Base-by-base conservation (phyloP, 2,329 filamentous ascomycete genomes). In the Cytospora piceae region DNA sequence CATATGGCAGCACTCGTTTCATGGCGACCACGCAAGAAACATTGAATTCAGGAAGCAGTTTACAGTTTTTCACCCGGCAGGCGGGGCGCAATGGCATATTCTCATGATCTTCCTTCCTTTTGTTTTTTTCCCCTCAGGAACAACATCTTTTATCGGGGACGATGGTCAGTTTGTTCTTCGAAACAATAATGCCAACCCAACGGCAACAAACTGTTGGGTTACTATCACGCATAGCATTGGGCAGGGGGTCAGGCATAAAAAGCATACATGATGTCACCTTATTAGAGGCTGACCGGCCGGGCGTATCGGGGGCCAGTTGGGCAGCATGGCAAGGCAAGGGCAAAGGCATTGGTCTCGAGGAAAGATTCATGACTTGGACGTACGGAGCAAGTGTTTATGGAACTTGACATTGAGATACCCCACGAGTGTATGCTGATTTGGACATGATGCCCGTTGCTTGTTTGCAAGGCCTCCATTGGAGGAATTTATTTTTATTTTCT, bases 321-420 rank as follows among this genome's bases (percentile, higher is more conserved):
- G n/a, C 27, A 29, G 27, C 27, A 29, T 29, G 27, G 49, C 61
- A 57, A 20, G 32, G 54, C 46, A 24, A 22, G 4, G 46, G 42
- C 42, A 20, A 24, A 49, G 6, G 46, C n/a, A 24, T 49, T 14
- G 46, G 12, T 49, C n/a, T 24, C 46, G 20, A 49, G n/a, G 6
- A 12, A n/a, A 24, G 22, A 20, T 11, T 49, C 11, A 49, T 12
- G 22, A 49, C 11, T n/a, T 3, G n/a, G n/a, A 49, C 22, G 46
- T 49, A 22, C 11, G 46, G 46, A 49, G 46, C 46, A 37, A 57
- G 61, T 53, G n/a, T 39, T 63, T 39, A 31, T 63, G 39, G 17
- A 6, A 31, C 34, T 51, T 63, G 61, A 56, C 57, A 51, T 42
- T 52, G 39, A 71, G 65, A 71, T 71, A 71, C 68, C 70, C 69